Conservation (phyloP, 208 protist genomes). For the Zelonia costaricensis region DNA sequence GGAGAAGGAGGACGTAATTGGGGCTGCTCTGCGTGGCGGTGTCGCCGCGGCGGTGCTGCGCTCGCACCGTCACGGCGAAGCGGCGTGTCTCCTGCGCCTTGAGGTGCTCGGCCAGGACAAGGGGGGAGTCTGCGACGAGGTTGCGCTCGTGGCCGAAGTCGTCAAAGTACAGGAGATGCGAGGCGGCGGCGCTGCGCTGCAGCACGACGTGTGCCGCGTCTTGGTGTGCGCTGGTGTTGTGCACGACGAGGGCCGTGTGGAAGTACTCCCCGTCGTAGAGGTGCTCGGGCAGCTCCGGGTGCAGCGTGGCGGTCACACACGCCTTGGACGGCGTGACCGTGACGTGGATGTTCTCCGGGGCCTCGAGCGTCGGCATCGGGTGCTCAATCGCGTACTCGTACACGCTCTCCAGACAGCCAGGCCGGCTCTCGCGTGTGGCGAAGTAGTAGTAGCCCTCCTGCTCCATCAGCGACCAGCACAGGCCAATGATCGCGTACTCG, state of each 20-base stretch:
- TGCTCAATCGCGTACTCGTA: slow-evolving; percentile 80
- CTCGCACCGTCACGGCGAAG: slow-evolving; percentile 51
- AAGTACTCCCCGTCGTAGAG: slow-evolving; percentile 84
- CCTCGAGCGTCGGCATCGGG: slow-evolving; percentile 55
- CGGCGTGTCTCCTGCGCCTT: slow-evolving; percentile 38
- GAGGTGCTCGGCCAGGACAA: slow-evolving; percentile 52
- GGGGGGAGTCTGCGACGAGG: slow-evolving; percentile 36
- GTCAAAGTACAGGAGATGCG: slow-evolving; percentile 68
- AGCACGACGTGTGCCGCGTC: slow-evolving; percentile 62
- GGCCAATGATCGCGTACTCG: slow-evolving; percentile 74
- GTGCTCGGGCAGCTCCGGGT: slow-evolving; percentile 56
- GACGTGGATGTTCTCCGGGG: slow-evolving; percentile 68
- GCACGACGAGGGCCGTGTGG: slow-evolving; percentile 55
- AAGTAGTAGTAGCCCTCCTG: slow-evolving; percentile 88
- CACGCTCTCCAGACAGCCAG: slow-evolving; percentile 41
- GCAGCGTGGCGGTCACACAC: slow-evolving; percentile 49
- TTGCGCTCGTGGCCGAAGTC: slow-evolving; percentile 51
- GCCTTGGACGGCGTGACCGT: slow-evolving; percentile 63
- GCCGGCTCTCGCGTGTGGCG: slow-evolving; percentile 47
- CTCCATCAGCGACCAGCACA: slow-evolving; percentile 61
- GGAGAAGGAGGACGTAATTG: slow-evolving; percentile 63
- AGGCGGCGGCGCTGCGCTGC: slow-evolving; percentile 67
- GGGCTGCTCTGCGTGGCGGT: slow-evolving; percentile 34
- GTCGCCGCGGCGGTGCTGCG: slow-evolving; percentile 58
- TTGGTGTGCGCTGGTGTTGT: slow-evolving; percentile 60